Percentiles rank a stretch among this genome's conserved stretches.
These are phyloP conservation scores for Symmetrospora coprosmae DNA, from an alignment of 768 basidiomycete genomes.

Conservation along the genomic window DNA sequence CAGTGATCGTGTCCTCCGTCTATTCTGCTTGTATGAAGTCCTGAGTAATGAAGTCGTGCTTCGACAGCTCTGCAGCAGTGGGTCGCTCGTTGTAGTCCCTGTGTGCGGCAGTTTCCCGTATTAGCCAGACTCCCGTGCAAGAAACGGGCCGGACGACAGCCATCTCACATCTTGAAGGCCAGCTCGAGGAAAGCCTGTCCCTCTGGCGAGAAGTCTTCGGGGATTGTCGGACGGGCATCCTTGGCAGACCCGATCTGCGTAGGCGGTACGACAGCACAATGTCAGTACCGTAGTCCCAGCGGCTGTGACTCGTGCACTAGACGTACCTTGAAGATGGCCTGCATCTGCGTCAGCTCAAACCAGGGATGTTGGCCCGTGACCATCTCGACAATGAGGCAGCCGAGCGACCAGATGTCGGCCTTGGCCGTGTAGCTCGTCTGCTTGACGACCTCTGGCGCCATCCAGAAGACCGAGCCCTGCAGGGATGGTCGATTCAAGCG, in stretches of 20 bases:
- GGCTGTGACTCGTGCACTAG: too few relatives aligned
- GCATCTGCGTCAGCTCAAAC: slow-evolving; percentile 96
- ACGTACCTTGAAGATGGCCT: slow-evolving; percentile 87
- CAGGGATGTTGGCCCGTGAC: slow-evolving; percentile 90
- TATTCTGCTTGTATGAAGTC: too few relatives aligned
- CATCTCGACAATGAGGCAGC: slow-evolving; percentile 97
- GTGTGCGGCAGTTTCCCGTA: neutral
- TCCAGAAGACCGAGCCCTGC: slow-evolving; percentile 98
- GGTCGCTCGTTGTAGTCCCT: slow-evolving; percentile 39
- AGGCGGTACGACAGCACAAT: neutral
- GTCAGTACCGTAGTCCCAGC: too few relatives aligned
- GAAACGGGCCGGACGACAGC: too few relatives aligned
- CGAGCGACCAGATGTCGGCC: slow-evolving; percentile 89
- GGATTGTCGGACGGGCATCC: slow-evolving; percentile 62
- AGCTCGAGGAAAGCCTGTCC: slow-evolving; percentile 71
- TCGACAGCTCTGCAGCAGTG: slow-evolving; percentile 36
- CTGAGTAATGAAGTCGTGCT: slow-evolving; percentile 36
- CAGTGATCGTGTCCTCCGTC: neutral
- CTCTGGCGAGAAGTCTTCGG: slow-evolving; percentile 76
- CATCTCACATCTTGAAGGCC: slow-evolving; percentile 43
- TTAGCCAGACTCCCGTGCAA: neutral
- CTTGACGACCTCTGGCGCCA: slow-evolving; percentile 97
- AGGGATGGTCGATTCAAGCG: slow-evolving; percentile 73
- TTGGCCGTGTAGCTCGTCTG: slow-evolving; percentile 94
- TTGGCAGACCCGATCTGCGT: slow-evolving; percentile 68